A percentile compares a stretch with the other conserved stretches of the same genome.
Evolutionary conservation across 805 yeast species (phyloP).

Genomic region (Wickerhamiella kurtzmanii): DNA sequence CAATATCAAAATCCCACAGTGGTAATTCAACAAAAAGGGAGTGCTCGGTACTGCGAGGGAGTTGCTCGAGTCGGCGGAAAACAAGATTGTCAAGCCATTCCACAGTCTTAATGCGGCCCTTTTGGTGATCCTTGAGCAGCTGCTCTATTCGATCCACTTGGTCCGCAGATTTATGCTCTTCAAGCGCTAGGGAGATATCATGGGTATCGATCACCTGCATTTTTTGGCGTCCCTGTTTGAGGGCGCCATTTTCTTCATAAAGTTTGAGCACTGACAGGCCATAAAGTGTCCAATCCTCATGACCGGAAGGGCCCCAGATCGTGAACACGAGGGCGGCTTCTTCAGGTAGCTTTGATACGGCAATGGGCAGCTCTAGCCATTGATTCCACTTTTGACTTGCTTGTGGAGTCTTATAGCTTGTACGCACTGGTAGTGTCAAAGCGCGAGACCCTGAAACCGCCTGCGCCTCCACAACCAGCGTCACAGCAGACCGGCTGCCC

Average conservation of each 20-base stretch:
- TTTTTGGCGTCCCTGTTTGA: slow-evolving; percentile 62
- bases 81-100: slow-evolving; percentile 68
- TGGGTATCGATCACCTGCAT: slow-evolving; percentile 17
- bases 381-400: slow-evolving; percentile 46
- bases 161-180: slow-evolving; percentile 3
- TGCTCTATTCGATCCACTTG: slow-evolving; percentile 39
- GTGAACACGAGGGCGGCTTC: slow-evolving; percentile 46
- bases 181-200: neutral
- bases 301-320: slow-evolving; percentile 54
- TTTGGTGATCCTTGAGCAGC: slow-evolving; percentile 47
- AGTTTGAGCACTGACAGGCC: slow-evolving; percentile 48
- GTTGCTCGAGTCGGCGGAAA: slow-evolving; percentile 38
- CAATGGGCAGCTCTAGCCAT: slow-evolving; percentile 61
- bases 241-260: slow-evolving; percentile 45
- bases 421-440: slow-evolving; percentile 36
- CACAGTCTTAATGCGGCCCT: slow-evolving; percentile 45
- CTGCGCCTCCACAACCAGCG: slow-evolving; percentile 32
- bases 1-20: slow-evolving; percentile 58
- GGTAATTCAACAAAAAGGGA: slow-evolving; percentile 43
- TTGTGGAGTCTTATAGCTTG: slow-evolving; percentile 34
- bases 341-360: slow-evolving; percentile 55
- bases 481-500: slow-evolving; percentile 17
- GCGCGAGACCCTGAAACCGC: slow-evolving; percentile 34
- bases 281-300: slow-evolving; percentile 33
- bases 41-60: slow-evolving; percentile 17